phyloP scores from a whole-genome alignment of 495 filamentous ascomycete species.

The Mytilinidion resinicola region DNA sequence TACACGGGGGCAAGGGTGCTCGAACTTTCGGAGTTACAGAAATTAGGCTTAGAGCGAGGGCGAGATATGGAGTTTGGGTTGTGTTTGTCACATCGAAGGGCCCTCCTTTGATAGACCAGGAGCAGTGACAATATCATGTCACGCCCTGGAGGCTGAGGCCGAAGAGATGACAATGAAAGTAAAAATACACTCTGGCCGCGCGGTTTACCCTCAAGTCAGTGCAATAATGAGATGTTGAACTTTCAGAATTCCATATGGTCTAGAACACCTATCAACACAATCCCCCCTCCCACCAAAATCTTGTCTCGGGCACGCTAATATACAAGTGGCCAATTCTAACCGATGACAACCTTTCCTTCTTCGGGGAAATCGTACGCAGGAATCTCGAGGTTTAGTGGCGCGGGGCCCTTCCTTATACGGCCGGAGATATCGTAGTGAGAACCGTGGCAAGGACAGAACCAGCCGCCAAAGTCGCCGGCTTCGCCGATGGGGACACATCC shows the following conservation, averaged over 20 bases:
- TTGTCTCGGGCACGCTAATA: slow-evolving; percentile 2
- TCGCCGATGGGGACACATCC: slow-evolving; percentile 99
- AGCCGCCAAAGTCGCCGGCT: slow-evolving; percentile 94
- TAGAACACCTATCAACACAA: slow-evolving; percentile 3
- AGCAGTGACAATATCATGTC: too few relatives aligned
- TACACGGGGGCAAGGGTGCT: too few relatives aligned
- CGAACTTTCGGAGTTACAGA: too few relatives aligned
- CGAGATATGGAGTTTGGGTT: too few relatives aligned
- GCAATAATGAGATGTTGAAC: too few relatives aligned
- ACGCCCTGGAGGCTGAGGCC: too few relatives aligned
- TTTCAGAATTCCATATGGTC: neutral
- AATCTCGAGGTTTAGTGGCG: slow-evolving; percentile 94
- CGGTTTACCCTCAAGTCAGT: too few relatives aligned
- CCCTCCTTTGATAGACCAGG: too few relatives aligned
- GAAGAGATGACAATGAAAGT: too few relatives aligned
- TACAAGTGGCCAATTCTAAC: slow-evolving; percentile 29
- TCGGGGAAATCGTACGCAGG: slow-evolving; percentile 64
- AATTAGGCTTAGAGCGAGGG: too few relatives aligned
- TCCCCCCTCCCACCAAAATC: neutral
- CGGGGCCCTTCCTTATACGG: slow-evolving; percentile 90
- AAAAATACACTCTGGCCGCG: too few relatives aligned
- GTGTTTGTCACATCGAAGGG: too few relatives aligned
- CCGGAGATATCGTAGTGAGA: slow-evolving; percentile 99
- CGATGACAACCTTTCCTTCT: slow-evolving; percentile 39
- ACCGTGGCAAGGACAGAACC: slow-evolving; percentile 99